phyloP scores from a whole-genome alignment of 371 early-diverging fungal species.

The Mucor sp. region DNA sequence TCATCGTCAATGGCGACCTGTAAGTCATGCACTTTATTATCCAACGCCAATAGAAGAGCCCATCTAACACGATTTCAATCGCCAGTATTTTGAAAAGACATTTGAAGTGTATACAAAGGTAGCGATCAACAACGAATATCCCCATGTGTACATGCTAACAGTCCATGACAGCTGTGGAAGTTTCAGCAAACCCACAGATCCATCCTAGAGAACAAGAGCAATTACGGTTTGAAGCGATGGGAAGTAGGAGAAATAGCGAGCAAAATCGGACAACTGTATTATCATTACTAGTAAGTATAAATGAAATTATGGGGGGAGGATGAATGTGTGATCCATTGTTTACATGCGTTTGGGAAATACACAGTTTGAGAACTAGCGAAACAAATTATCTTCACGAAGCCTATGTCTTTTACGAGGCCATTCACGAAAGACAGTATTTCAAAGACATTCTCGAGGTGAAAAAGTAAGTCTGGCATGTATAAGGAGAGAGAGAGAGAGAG shows the following conservation, averaged over 20 bases:
- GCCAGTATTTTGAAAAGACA: conserved; percentile 90
- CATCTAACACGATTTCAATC: not conserved
- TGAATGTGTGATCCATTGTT: not conserved
- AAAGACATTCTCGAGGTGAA: conserved; percentile 89
- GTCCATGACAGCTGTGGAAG: conserved; percentile 78
- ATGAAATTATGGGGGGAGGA: not conserved
- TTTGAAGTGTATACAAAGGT: conserved; percentile 96
- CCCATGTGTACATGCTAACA: not conserved
- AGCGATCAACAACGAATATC: not conserved
- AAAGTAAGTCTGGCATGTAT: conserved; percentile 50
- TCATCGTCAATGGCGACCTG: conserved; percentile 78
- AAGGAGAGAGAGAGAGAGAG: no score
- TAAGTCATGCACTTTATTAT: conserved; percentile 12
- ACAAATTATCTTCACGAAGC: conserved; percentile 94
- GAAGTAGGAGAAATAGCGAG: conserved; percentile 98
- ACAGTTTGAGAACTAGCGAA: conserved; percentile 90
- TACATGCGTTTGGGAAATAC: not conserved
- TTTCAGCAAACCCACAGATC: conserved; percentile 90
- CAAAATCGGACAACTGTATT: conserved; percentile 95
- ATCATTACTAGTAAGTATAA: conserved; percentile 77
- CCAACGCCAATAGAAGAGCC: not conserved
- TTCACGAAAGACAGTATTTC: conserved; percentile 93
- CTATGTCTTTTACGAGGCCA: conserved; percentile 94
- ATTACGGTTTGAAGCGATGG: conserved; percentile 94
- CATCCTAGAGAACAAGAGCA: conserved; percentile 81